A percentile compares a stretch with the other conserved stretches of the same genome.
Evolutionary conservation across 2,329 filamentous ascomycete species (phyloP).

Genomic region (Paraconiothyrium brasiliense): DNA sequence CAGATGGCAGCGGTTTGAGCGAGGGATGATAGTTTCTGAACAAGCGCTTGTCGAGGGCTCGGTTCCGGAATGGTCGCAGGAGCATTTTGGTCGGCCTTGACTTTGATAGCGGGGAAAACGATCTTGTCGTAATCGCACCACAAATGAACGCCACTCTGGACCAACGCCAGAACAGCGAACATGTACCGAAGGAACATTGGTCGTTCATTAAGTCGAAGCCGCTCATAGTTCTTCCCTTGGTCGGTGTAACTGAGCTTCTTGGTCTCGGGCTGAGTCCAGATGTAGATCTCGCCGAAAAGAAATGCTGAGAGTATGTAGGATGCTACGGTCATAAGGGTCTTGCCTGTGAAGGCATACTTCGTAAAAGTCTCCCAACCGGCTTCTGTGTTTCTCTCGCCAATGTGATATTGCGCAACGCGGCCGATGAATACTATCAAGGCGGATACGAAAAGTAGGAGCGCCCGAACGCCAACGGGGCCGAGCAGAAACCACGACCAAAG

Average conservation of each 20-base stretch:
- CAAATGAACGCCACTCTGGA: conserved; percentile 76
- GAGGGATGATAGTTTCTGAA: conserved; percentile 29
- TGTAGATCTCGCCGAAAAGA: conserved; percentile 82
- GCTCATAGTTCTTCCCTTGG: conserved; percentile 70
- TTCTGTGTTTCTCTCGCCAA: conserved; percentile 68
- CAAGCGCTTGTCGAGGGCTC: conserved; percentile 33
- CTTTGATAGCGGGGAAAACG: conserved; percentile 53
- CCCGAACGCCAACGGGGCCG: conserved; percentile 77
- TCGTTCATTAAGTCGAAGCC: conserved; percentile 83
- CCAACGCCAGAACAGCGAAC: conserved; percentile 72
- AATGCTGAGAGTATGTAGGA: conserved; percentile 83
- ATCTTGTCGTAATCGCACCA: conserved; percentile 78
- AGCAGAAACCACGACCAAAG: conserved; percentile 90
- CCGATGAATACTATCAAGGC: conserved; percentile 82
- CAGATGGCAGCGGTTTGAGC: conserved; percentile 26
- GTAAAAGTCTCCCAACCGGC: conserved; percentile 73
- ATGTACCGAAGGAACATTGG: conserved; percentile 81
- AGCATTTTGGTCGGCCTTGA: conserved; percentile 30
- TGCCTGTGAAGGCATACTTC: conserved; percentile 65
- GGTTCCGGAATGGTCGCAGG: conserved; percentile 15
- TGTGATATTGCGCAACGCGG: conserved; percentile 83
- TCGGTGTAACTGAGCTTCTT: conserved; percentile 78
- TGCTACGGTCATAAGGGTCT: conserved; percentile 73
- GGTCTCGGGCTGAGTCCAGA: conserved; percentile 71
- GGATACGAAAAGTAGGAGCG: conserved; percentile 78